Evolutionary conservation across 345 rosid species (phyloP).

Genomic region (Diplotaxis tenuifolia): DNA sequence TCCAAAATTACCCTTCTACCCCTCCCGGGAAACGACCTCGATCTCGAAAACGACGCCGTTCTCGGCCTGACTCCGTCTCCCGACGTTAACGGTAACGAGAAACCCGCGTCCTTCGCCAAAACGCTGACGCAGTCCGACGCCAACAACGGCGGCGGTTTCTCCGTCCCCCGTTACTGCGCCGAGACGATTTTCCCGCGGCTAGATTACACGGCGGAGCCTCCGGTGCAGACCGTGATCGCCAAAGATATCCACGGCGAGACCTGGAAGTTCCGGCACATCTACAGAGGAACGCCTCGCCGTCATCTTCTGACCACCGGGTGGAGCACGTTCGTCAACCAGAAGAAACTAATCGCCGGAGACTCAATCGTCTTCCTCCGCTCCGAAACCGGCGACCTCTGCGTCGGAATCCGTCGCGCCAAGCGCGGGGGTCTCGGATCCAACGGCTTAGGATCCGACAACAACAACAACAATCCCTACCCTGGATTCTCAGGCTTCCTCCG

Average conservation of each 20-base stretch:
- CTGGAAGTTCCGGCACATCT: constrained; percentile 95
- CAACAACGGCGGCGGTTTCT: constrained; percentile 96
- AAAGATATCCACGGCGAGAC: constrained; percentile 88
- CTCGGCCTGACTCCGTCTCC: constrained; percentile 6
- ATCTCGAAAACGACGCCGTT: constrained; percentile 40
- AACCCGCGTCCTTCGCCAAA: constrained; percentile 87
- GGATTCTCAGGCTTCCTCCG: constrained; percentile 62
- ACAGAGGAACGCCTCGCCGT: constrained; percentile 92
- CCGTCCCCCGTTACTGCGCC: constrained; percentile 95
- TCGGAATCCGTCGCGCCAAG: constrained; percentile 80
- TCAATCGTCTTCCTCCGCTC: constrained; percentile 86
- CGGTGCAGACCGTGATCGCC: constrained; percentile 82
- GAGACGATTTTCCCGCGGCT: constrained; percentile 88
- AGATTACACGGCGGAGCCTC: constrained; percentile 84
- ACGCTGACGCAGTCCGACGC: constrained; percentile 96
- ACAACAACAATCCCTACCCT: constrained; percentile 27
- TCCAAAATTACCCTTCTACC: constrained; percentile 67
- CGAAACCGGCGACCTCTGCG: constrained; percentile 75
- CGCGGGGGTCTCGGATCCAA: constrained; percentile 47
- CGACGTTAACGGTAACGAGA: constrained; percentile 37
- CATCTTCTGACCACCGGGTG: constrained; percentile 94
- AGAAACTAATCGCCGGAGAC: constrained; percentile 91
- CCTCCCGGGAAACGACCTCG: constrained; percentile 33
- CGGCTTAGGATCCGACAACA: constrained; percentile 7
- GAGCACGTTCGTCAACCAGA: constrained; percentile 93